These are phyloP conservation scores for Tetrahymena borealis DNA, from an alignment of 73 alveolate genomes.

Conservation along the genomic window DNA sequence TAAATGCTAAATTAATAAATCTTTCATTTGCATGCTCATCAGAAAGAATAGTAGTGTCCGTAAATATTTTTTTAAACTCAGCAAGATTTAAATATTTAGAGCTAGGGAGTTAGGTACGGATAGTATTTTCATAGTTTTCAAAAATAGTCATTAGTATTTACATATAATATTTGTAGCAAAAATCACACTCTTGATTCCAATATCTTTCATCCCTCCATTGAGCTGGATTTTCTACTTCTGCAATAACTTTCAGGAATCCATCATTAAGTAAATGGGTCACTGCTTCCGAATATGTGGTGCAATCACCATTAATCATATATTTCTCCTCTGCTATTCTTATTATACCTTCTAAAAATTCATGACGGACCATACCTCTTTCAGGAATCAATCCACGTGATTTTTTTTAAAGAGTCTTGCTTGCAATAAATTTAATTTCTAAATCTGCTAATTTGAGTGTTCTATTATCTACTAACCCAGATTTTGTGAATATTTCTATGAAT, in stretches of 20 bases:
- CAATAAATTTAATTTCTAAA: constrained; percentile 52
- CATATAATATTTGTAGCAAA: constrained; percentile 42
- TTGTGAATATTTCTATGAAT: constrained; percentile 36
- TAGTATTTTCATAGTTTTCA: constrained; percentile 40
- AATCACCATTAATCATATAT: constrained; percentile 35
- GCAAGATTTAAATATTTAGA: constrained; percentile 48
- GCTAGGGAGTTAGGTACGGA: constrained; percentile 47
- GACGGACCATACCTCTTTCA: constrained; percentile 62
- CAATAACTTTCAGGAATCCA: constrained; percentile 40
- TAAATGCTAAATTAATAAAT: constrained; percentile 53
- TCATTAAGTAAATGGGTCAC: constrained; percentile 42
- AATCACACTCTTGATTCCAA: constrained; percentile 50
- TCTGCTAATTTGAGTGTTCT: constrained; percentile 47
- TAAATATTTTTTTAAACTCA: constrained; percentile 52
- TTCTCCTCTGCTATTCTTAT: constrained; percentile 58
- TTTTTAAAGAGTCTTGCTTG: not conserved
- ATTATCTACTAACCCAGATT: constrained; percentile 24
- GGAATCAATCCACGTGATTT: constrained; percentile 19
- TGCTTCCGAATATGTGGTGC: constrained; percentile 46
- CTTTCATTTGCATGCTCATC: constrained; percentile 57
- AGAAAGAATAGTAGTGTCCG: constrained; percentile 52
- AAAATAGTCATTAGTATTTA: constrained; percentile 37
- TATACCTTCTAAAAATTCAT: constrained; percentile 56
- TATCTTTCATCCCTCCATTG: constrained; percentile 56
- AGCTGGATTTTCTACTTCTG: constrained; percentile 33